Evolutionary conservation across 345 rosid genomes (phyloP).

Genomic region (Ceriops decandra): DNA sequence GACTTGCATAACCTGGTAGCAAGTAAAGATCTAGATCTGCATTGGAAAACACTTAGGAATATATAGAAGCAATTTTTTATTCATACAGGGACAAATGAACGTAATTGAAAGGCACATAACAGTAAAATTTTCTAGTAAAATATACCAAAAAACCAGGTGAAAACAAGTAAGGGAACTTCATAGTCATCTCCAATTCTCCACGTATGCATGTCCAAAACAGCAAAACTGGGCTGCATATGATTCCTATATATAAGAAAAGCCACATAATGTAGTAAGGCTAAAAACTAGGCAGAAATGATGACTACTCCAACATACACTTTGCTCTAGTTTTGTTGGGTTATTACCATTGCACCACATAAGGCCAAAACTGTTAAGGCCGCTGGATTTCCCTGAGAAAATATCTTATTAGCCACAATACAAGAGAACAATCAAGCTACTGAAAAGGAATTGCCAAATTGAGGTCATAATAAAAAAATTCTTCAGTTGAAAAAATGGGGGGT

Average conservation of each 20-base stretch:
- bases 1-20: no score
- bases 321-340: slow-evolving; percentile 23
- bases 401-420: slow-evolving; percentile 2
- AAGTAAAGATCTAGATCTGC: no score
- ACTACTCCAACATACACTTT: background rate
- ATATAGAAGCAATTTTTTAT: no score
- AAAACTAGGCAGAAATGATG: background rate
- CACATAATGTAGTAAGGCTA: slow-evolving; percentile 10
- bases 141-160: slow-evolving; percentile 84
- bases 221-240: slow-evolving; percentile 78
- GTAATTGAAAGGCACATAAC: background rate
- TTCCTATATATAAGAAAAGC: slow-evolving; percentile 45
- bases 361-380: slow-evolving; percentile 97
- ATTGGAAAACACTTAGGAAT: no score
- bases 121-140: slow-evolving; percentile 4
- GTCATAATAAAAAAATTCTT: background rate
- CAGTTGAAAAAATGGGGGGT: slow-evolving; percentile 8
- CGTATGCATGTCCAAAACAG: slow-evolving; percentile 75
- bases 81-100: background rate
- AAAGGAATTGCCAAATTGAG: slow-evolving; percentile 4
- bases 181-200: slow-evolving; percentile 65
- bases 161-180: slow-evolving; percentile 63
- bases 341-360: slow-evolving; percentile 99
- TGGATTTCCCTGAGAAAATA: slow-evolving; percentile 71
- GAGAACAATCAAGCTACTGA: slow-evolving; percentile 15